Conservation (phyloP, 768 basidiomycete species). For the Aureoboletus auriporus region DNA sequence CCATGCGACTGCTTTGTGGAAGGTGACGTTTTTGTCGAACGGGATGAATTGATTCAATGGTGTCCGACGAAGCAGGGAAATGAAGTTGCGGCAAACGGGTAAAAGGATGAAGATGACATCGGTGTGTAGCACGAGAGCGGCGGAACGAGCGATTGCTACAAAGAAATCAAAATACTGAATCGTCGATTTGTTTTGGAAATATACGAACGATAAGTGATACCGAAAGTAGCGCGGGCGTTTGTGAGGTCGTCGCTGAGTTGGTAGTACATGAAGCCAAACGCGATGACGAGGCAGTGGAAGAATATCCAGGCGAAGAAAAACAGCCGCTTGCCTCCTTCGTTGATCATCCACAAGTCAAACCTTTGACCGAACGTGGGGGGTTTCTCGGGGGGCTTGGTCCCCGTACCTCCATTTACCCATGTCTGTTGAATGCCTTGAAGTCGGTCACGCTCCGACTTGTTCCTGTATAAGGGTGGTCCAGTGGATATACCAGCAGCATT, state of each 20-base stretch:
- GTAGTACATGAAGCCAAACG: constrained; percentile 77
- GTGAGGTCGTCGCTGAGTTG: constrained; percentile 72
- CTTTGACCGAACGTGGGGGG: constrained; percentile 42
- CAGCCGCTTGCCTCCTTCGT: constrained; percentile 76
- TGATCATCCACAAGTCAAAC: constrained; percentile 85
- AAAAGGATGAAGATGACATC: constrained; percentile 93
- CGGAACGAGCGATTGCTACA: constrained; percentile 78
- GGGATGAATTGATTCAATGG: constrained; percentile 84
- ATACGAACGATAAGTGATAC: constrained; percentile 69
- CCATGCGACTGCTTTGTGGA: constrained; percentile 91
- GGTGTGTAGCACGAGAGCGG: constrained; percentile 87
- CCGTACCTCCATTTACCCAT: constrained; percentile 31
- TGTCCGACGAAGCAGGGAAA: constrained; percentile 83
- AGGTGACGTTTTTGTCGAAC: constrained; percentile 89
- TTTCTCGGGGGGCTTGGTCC: constrained; percentile 21
- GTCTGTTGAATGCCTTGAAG: constrained; percentile 81
- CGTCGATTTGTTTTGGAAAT: not conserved
- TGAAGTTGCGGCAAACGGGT: constrained; percentile 92
- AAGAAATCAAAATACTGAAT: not conserved
- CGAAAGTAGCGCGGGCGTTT: constrained; percentile 66
- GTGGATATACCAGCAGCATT: constrained; percentile 24
- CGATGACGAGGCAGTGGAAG: constrained; percentile 73
- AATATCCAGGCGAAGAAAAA: constrained; percentile 82
- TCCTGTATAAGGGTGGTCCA: constrained; percentile 62
- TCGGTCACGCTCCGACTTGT: constrained; percentile 79